Evolutionary conservation across 805 yeast genomes (phyloP).

Genomic region (Metahyphopichia silvanorum): DNA sequence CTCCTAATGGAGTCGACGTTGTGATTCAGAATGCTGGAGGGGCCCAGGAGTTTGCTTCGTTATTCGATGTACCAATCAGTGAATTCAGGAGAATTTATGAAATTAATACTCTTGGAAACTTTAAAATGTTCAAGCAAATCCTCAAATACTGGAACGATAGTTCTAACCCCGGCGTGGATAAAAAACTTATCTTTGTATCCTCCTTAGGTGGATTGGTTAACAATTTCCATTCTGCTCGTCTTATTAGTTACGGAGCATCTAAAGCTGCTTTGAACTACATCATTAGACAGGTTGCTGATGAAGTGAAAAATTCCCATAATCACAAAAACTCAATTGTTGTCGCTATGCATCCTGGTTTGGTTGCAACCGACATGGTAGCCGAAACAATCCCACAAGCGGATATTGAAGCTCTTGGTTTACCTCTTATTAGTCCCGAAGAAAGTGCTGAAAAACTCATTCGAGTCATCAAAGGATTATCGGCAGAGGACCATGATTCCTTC

Average conservation of each 20-base stretch:
- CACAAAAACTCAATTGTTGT: constrained; percentile 22
- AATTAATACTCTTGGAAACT: constrained; percentile 27
- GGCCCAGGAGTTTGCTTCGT: constrained; percentile 10
- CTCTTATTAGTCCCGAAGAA: constrained; percentile 7
- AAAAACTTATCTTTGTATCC: constrained; percentile 26
- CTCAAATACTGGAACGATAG: constrained; percentile 20
- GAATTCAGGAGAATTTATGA: constrained; percentile 11
- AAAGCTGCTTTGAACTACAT: constrained; percentile 34
- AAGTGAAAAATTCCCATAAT: constrained; percentile 19
- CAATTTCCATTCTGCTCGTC: constrained; percentile 13
- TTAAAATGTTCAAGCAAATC: constrained; percentile 22
- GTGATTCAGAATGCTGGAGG: constrained; percentile 29
- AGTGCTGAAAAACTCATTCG: constrained; percentile 8
- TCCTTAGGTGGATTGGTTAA: constrained; percentile 23
- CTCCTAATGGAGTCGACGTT: constrained; percentile 23
- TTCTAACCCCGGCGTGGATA: no score
- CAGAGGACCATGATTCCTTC: no score
- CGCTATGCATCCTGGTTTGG: constrained; percentile 38
- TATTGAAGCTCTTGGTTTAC: constrained; percentile 1
- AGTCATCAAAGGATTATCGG: no score
- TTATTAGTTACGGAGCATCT: constrained; percentile 28
- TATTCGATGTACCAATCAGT: constrained; percentile 13
- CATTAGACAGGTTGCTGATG: no score
- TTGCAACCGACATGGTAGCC: constrained; percentile 22
- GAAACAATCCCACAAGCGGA: constrained; percentile 3